phyloP scores from a whole-genome alignment of 345 rosid genomes.

The Stellera chamaejasme region DNA sequence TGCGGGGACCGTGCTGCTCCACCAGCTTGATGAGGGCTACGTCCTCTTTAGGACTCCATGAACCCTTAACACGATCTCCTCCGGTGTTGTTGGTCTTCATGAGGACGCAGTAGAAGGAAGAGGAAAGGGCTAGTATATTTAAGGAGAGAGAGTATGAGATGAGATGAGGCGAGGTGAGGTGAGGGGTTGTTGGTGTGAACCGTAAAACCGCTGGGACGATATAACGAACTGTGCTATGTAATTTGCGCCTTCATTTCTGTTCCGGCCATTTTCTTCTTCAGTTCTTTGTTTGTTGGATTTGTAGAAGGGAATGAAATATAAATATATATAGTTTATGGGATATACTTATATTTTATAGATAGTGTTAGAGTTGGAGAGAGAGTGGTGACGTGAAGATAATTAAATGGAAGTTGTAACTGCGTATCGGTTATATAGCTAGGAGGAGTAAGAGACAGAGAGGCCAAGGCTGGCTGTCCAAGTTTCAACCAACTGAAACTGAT shows the following conservation, averaged over 20 bases:
- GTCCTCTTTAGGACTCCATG: slow-evolving; percentile 61
- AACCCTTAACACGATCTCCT: slow-evolving; percentile 39
- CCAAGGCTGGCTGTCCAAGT: too few species aligned
- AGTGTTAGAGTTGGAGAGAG: too few species aligned
- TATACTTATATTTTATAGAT: too few species aligned
- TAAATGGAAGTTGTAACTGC: too few species aligned
- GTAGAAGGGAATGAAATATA: too few species aligned
- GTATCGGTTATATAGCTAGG: too few species aligned
- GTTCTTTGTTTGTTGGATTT: too few species aligned
- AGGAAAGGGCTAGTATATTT: not conserved
- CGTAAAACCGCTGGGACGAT: slow-evolving; percentile 40
- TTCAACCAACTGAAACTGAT: too few species aligned
- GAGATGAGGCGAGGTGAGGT: slow-evolving; percentile 14
- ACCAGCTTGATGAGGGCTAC: slow-evolving; percentile 37
- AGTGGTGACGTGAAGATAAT: too few species aligned
- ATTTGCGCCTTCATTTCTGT: slow-evolving; percentile 20
- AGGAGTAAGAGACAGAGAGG: too few species aligned
- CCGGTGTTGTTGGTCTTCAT: slow-evolving; percentile 10
- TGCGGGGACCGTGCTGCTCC: slow-evolving; percentile 51
- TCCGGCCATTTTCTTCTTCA: not conserved
- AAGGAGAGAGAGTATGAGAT: slow-evolving; percentile 9
- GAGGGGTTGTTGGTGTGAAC: slow-evolving; percentile 41
- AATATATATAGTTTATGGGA: too few species aligned
- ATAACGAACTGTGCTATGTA: slow-evolving; percentile 21
- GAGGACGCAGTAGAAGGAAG: not conserved